These are phyloP conservation scores for Tricholoma furcatifolium DNA, from an alignment of 768 basidiomycete genomes.

Conservation along the genomic window DNA sequence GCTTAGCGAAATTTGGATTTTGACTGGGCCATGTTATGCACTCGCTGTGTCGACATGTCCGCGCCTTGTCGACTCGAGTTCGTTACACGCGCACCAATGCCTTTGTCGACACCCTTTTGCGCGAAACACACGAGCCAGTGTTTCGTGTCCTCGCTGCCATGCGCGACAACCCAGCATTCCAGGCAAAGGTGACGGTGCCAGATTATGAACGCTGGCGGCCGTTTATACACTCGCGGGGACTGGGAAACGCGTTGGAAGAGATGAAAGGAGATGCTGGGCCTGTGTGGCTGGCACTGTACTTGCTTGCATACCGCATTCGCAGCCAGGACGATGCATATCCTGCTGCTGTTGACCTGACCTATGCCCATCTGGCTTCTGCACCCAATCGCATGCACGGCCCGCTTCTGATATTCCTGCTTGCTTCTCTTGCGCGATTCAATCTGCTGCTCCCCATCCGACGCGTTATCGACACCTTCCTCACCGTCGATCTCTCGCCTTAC, in stretches of 20 bases:
- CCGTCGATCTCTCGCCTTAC: constrained; percentile 27
- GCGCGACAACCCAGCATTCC: constrained; percentile 23
- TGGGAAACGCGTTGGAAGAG: not conserved
- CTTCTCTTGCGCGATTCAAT: constrained; percentile 49
- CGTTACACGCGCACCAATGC: constrained; percentile 26
- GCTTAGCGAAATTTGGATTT: not conserved
- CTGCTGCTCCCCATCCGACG: constrained; percentile 45
- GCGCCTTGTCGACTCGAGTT: constrained; percentile 17
- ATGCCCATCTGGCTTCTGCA: constrained; percentile 33
- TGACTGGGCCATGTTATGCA: constrained; percentile 6
- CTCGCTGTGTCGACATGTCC: constrained; percentile 8
- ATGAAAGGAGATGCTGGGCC: constrained; percentile 29
- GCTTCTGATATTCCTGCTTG: constrained; percentile 44
- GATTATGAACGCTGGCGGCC: constrained; percentile 41
- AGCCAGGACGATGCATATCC: constrained; percentile 44
- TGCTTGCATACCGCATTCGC: constrained; percentile 46
- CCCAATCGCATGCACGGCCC: constrained; percentile 36
- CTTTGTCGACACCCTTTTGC: constrained; percentile 33
- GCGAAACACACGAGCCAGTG: constrained; percentile 33
- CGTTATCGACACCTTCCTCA: constrained; percentile 42
- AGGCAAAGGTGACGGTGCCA: constrained; percentile 28
- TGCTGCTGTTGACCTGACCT: constrained; percentile 41
- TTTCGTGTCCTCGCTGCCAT: constrained; percentile 42
- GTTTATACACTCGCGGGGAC: constrained; percentile 19
- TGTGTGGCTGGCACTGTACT: constrained; percentile 53